phyloP scores from a whole-genome alignment of 352 stramenopile species.

The Globisporangium middletonii region DNA sequence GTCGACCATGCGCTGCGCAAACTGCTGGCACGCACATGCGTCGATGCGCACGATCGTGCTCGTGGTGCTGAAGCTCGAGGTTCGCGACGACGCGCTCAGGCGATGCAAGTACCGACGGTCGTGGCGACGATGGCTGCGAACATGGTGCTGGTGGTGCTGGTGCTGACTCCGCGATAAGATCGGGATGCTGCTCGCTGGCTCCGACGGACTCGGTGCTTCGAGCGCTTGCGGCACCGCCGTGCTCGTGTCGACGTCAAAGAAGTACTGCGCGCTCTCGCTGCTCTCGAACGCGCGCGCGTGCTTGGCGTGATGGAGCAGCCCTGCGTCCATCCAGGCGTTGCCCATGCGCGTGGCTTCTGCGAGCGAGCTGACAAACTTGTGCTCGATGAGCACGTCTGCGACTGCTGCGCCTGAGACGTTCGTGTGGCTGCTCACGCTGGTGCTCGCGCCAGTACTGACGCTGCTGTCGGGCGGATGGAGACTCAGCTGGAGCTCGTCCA shows the following conservation, averaged over 20 bases:
- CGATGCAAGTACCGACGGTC: not conserved
- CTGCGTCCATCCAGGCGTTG: constrained; percentile 43
- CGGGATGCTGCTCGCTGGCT: not conserved
- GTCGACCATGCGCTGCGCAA: constrained; percentile 1
- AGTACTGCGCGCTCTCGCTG: constrained; percentile 4
- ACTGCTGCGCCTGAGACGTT: constrained; percentile 11
- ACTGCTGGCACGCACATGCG: not conserved
- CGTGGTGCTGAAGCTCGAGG: not conserved
- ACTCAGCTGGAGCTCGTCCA: constrained; percentile 8
- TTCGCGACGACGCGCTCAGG: not conserved
- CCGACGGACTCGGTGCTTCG: too few relatives aligned
- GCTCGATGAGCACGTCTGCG: constrained; percentile 32
- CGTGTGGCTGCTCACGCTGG: constrained; percentile 27
- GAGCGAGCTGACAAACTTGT: constrained; percentile 40
- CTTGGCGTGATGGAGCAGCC: constrained; percentile 38
- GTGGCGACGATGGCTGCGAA: too few relatives aligned
- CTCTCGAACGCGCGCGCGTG: constrained; percentile 20
- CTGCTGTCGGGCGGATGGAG: not conserved
- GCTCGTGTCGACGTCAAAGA: constrained; percentile 24
- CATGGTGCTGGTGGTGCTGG: not conserved
- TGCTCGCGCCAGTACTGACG: too few relatives aligned
- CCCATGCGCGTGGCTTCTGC: constrained; percentile 33
- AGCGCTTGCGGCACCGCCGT: too few relatives aligned
- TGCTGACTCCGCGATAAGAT: not conserved
- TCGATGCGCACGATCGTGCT: not conserved